Evolutionary conservation across 192 early-diverging fungal genomes (phyloP), one percentile per base, ranked within the genome.

Genomic region (Chytriomyces confervae): DNA sequence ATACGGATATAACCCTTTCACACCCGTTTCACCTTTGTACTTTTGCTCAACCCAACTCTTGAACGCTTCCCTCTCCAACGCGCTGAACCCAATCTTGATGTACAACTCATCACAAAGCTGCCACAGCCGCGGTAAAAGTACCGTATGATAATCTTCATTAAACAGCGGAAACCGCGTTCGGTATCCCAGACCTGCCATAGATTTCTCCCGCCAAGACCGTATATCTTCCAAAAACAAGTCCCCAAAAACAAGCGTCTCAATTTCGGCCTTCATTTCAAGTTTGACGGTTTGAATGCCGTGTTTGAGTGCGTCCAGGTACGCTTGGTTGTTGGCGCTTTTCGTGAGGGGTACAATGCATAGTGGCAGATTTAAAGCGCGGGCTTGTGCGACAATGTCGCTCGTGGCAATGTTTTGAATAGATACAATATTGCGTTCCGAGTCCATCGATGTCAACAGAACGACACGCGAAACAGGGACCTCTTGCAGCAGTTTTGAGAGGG

Each of bases 181-280:
- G 48, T 62, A 61, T 20, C 20, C 20, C 50, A 60, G 18, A 6
- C 43, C 36, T 11, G 16, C 8, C 27, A 74, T 62, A 5, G 72
- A 61, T 11, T 11, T 7, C 43, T 63, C 61, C 29, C 72, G n/a
- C 72, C 72, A 74, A 8, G 29, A 9, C 44, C 72, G 53, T n/a
- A 74, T 74, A 45, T 74, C 72, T n/a, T 74, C 36, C 10, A 74
- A 29, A 27, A 74, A 74, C 60, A 74, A 49, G 45, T 74, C 72
- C 8, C 72, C 72, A 24, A 74, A 74, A 3, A 62, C 72, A 23
- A 74, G 48, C 18, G 10, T 53, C 50, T 70, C 7, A 36, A 70
- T 57, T 10, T 49, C 11, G 8, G 48, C 50, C 16, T 46, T 68
- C 66, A 70, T 70, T 57, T 70, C 69, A 1, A 16, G 7, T 13